A percentile compares a stretch with the other conserved stretches of the same genome.
Conservation (phyloP, 768 basidiomycete species). For the Tephrocybe rancida region DNA sequence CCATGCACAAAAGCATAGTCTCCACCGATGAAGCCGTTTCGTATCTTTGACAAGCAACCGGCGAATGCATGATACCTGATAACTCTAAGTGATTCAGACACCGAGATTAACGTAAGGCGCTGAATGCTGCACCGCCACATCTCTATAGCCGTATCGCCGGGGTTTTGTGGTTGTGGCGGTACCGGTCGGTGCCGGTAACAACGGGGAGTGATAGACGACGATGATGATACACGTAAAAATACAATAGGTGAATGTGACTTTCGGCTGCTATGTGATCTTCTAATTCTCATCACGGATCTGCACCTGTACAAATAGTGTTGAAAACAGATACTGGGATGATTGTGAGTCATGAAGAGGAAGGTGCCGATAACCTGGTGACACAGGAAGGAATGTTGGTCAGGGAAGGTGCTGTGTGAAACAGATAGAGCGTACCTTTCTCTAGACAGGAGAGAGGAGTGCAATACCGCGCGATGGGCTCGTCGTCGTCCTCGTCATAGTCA, state of each 20-base stretch:
- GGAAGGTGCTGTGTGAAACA: background rate
- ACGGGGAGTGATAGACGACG: background rate
- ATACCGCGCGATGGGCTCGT: slow-evolving; percentile 72
- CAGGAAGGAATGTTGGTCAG: background rate
- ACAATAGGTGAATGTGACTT: background rate
- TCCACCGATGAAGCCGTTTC: too few species aligned
- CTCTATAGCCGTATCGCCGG: background rate
- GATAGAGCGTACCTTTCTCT: slow-evolving; percentile 55
- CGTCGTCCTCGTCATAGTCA: slow-evolving; percentile 53
- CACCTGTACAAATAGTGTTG: slow-evolving; percentile 86
- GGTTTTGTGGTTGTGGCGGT: background rate
- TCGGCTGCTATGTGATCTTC: background rate
- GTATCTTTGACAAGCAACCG: too few species aligned
- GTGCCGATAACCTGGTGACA: slow-evolving; percentile 78
- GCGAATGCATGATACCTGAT: too few species aligned
- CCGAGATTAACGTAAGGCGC: background rate
- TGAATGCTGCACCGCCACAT: background rate
- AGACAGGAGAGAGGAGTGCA: slow-evolving; percentile 73
- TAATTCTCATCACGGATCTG: slow-evolving; percentile 37
- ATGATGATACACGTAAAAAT: background rate
- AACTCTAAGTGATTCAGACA: too few species aligned
- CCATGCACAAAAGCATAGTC: too few species aligned
- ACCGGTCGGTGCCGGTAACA: background rate
- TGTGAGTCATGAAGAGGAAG: slow-evolving; percentile 88
- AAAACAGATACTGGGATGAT: slow-evolving; percentile 87